These are phyloP conservation scores for Chalaropsis ovoidea DNA, from an alignment of 2,329 filamentous ascomycete species.

Conservation along the genomic window DNA sequence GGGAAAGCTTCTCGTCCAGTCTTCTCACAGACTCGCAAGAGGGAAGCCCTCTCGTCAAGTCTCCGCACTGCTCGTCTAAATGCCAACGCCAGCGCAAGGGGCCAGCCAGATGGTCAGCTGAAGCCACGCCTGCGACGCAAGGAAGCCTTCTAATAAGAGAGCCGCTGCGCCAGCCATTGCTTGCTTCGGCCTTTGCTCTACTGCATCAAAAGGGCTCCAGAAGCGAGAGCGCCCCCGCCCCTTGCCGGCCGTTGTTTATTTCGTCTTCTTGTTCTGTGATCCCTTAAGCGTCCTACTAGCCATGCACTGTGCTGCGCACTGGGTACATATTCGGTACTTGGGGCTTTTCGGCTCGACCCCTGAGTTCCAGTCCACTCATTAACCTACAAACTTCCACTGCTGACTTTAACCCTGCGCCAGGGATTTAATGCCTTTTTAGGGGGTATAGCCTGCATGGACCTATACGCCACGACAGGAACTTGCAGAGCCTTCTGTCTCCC, in stretches of 20 bases:
- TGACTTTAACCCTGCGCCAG: not conserved
- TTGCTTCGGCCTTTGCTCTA: too few species aligned
- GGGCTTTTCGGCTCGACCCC: not conserved
- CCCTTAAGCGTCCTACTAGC: too few species aligned
- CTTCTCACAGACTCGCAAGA: too few species aligned
- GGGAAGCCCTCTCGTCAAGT: too few species aligned
- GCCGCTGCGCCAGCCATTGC: too few species aligned
- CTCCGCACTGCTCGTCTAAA: not conserved
- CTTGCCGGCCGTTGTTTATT: too few species aligned
- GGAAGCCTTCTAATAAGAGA: not conserved
- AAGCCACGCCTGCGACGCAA: conserved; percentile 5
- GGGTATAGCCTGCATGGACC: not conserved
- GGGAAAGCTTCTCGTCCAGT: too few species aligned
- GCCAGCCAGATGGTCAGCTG: not conserved
- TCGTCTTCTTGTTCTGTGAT: too few species aligned
- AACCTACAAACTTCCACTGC: not conserved
- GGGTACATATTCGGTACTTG: not conserved
- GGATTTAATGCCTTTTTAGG: conserved; percentile 10
- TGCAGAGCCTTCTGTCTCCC: not conserved
- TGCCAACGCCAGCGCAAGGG: not conserved
- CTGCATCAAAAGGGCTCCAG: too few species aligned
- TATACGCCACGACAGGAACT: not conserved
- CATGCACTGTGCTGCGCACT: not conserved
- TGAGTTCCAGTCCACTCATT: conserved; percentile 5
- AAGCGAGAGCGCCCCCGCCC: too few species aligned